Evolutionary conservation across 2,329 filamentous ascomycete species (phyloP).

Genomic region (Ophiostoma fasciatum): DNA sequence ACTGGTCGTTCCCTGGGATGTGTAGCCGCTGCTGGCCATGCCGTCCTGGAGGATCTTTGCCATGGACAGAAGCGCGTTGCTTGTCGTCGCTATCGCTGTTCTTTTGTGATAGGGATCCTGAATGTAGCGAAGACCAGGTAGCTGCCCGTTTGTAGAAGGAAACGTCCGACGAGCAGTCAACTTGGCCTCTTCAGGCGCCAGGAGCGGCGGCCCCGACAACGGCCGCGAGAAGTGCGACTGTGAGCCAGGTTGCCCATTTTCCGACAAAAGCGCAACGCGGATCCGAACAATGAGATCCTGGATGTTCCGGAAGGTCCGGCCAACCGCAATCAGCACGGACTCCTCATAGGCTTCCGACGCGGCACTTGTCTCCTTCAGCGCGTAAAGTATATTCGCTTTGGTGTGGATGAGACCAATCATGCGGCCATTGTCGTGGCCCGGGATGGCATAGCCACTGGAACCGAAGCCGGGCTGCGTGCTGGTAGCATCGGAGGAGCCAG

Average conservation of each 20-base stretch:
- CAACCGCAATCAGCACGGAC: conserved; percentile 77
- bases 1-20: conserved; percentile 33
- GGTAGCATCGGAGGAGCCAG: not conserved
- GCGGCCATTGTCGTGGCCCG: conserved; percentile 77
- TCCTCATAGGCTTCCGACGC: conserved; percentile 90
- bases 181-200: conserved; percentile 72
- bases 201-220: conserved; percentile 50
- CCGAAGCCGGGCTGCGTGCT: conserved; percentile 41
- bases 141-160: conserved; percentile 48
- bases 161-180: conserved; percentile 77
- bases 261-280: conserved; percentile 49
- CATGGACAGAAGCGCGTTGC: conserved; percentile 84
- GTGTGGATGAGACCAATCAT: conserved; percentile 90
- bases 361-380: conserved; percentile 62
- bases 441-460: conserved; percentile 71
- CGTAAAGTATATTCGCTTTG: conserved; percentile 97
- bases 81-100: conserved; percentile 81
- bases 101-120: conserved; percentile 56
- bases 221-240: conserved; percentile 7
- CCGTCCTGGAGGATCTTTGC: conserved; percentile 97
- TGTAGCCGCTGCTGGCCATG: conserved; percentile 57
- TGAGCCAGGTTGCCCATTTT: conserved; percentile 14
- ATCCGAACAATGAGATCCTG: conserved; percentile 67
- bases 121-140: conserved; percentile 66
- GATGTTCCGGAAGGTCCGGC: conserved; percentile 54